Evolutionary conservation across 495 filamentous ascomycete genomes (phyloP), one percentile per base, ranked within the genome.

Genomic region (Trypethelium eluteriae): DNA sequence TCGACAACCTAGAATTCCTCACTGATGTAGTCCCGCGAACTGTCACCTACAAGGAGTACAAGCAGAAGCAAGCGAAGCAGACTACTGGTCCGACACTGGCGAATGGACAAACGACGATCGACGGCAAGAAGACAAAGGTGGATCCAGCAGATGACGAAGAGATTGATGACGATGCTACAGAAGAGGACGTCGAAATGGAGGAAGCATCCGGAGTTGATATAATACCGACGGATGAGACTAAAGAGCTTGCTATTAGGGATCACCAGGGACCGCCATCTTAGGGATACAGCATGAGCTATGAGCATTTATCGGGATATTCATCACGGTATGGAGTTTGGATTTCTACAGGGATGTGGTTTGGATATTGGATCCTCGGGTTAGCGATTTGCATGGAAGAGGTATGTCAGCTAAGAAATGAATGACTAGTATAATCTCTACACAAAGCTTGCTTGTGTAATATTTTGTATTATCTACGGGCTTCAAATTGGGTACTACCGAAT

Each of bases 1-100:
- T 89, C 44, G 93, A 97, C 75, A 94, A 96, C 78, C 89, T 98
- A 65, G 92, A 97, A 73, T 98, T 98, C 77, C 89, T 98, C 18
- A 78, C 89, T 69, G 94, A 98, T 74, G 85, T 97, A 10, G 86
- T 97, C 36, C 94, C 94, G 41, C 89, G 88, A 73, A 96, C 92
- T 7, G 83, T 85, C 9, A 85, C 89, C 14, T 96, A 85, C 81
- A 89, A 88, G 76, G 82, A 90, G 70, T 85, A 87, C 78, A 95
- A 94, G 75, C 84, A 83, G 63, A 73, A 70, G 67, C 50, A 68
- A 39, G 53, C 67, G 57, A 59, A 64, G 38, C 64, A 71, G 38
- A 56, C 47, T 16, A 50, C 25, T 16, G 57, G 39, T 16, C 59
- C 3, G 35, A 14, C 36, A n/a, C n/a, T 63, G 44, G 36, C 39